Base-by-base conservation (phyloP, 78 protist species). In the Cyanophora paradoxa region DNA sequence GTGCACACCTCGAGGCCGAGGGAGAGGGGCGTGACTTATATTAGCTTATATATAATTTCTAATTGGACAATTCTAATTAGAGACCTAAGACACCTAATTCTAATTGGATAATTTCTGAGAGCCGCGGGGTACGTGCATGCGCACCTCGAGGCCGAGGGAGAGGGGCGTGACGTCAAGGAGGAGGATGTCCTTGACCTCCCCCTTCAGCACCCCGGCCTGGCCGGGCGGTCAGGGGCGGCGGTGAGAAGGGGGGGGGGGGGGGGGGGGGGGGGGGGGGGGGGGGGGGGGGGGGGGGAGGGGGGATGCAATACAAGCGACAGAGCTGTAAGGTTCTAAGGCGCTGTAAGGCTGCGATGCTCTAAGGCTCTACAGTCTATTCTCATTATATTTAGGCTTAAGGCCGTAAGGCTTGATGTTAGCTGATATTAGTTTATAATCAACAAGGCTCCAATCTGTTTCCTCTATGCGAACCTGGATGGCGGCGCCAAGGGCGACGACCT, bases 401-500 rank as follows among this genome's bases (percentile, higher is more conserved):
- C 72, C 48, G 71, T 79, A 42, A 79, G 34, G 19, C 84, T 79
- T 4, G 72, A 58, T 2, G 81, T 39, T 19, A 79, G 41, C 26
- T 79, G 84, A 7, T 11, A 56, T 7, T 57, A 37, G 37, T 81
- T 79, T 30, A 72, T 31, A 31, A 81, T 22, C 30, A 65, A 7
- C 30, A 65, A 34, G 30, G 6, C 39, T 6, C 34, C 11, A 8
- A 8, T 65, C 48, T 8, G 30, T 10, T 7, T 11, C 71, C 5
- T 28, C 75, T 16, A 58, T 22, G 58, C n/a, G n/a, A n/a, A n/a
- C 84, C 52, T 82, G 98, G 76, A 98, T 92, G 82, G 99, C 99
- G 37, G 99, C 99, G 33, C 99, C 99, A 33, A 88, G 76, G 10
- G 99, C 99, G 30, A 98, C 99, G 36, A 92, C 99, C 79, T 97